Base-by-base conservation (phyloP, 2,329 filamentous ascomycete genomes). In the Aphanocladium album region DNA sequence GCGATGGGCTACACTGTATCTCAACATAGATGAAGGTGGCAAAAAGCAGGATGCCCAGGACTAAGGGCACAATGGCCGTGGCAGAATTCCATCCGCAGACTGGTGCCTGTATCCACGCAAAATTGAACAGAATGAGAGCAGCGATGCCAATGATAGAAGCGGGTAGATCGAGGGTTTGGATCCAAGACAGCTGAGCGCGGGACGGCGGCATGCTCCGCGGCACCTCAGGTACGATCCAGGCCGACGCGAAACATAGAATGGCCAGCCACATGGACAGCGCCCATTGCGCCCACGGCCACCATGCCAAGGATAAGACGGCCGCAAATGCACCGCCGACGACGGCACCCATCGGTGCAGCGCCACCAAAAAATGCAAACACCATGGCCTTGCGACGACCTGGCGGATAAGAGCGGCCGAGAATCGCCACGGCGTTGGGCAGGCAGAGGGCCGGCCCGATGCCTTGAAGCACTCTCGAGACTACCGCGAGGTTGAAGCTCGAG, bases 51-150 rank as follows among this genome's bases (percentile, higher is more conserved):
- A 81, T 62, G 0, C 84, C 84, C 17, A 85, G 61, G 60, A 86
- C 80, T 3, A 89, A 71, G 1, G 80, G 69, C 1, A 80, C 70
- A 66, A 81, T 82, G 30, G 84, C 75, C 64, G 84, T 84, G 0
- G 80, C 73, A 6, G 76, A 73, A 8, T 72, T 62, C 85, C 84
- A 88, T 1, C 83, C 82, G 2, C 78, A 80, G 0, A 81, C 72
- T 1, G 82, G 79, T 0, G 79, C 84, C 67, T 88, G 83, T 64
- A 86, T 87, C 82, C 83, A 86, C 1, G 83, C 81, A 64, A 88
- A 82, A 66, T 86, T 86, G 69, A 87, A 76, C 11, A 88, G 71
- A 0, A 84, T 75, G 23, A 88, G 73, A 0, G 77, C 80, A 0
- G 73, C 72, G 23, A 86, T 75, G 1, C 84, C 84, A 1, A 69